These are phyloP conservation scores for Fonsecaea pedrosoi DNA, from an alignment of 2,329 filamentous ascomycete species.

Conservation along the genomic window DNA sequence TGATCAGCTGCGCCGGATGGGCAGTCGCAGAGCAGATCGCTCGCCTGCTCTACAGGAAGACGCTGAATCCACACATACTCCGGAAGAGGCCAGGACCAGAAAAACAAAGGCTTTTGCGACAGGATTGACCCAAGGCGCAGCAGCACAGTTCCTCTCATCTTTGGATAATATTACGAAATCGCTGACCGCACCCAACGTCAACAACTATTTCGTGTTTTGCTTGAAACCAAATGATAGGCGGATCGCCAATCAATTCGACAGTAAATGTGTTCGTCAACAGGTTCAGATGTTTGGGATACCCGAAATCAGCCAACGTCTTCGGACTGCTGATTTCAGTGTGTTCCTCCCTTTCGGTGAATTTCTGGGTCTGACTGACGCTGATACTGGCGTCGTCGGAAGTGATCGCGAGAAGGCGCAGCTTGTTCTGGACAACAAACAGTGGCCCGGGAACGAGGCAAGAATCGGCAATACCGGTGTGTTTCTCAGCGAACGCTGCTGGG, in stretches of 20 bases:
- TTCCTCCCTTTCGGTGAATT: constrained; percentile 98
- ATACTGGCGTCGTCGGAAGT: constrained; percentile 85
- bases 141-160: constrained; percentile 87
- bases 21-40: constrained; percentile 44
- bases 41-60: constrained; percentile 50
- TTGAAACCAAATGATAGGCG: constrained; percentile 95
- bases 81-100: constrained; percentile 26
- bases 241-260: constrained; percentile 98
- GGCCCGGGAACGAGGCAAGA: constrained; percentile 89
- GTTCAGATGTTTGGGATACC: constrained; percentile 95
- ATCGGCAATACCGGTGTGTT: constrained; percentile 94
- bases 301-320: constrained; percentile 91
- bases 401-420: constrained; percentile 90
- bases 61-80: constrained; percentile 39
- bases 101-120: constrained; percentile 50
- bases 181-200: constrained; percentile 79
- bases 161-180: constrained; percentile 91
- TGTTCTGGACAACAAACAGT: constrained; percentile 88
- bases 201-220: constrained; percentile 96
- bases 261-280: constrained; percentile 94
- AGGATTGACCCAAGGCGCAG: constrained; percentile 75
- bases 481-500: constrained; percentile 93
- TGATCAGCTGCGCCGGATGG: constrained; percentile 59
- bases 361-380: constrained; percentile 82
- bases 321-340: constrained; percentile 92